Conservation (phyloP, 495 filamentous ascomycete genomes). For the Daldinia concentrica region DNA sequence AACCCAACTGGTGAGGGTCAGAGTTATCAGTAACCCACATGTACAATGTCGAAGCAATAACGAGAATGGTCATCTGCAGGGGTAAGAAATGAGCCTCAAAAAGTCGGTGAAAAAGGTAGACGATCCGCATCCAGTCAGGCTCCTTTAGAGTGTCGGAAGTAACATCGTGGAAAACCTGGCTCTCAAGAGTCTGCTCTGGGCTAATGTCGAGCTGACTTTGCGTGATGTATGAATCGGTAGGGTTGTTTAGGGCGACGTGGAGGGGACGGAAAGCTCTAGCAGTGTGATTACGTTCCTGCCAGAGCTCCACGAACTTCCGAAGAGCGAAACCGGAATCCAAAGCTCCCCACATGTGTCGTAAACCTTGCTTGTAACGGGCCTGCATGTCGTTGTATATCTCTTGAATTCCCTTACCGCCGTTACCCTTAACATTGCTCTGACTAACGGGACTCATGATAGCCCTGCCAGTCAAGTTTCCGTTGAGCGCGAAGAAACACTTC, state of each 20-base stretch:
- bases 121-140: constrained; percentile 56
- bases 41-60: constrained; percentile 67
- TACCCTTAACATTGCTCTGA: constrained; percentile 71
- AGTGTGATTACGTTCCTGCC: constrained; percentile 60
- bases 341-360: constrained; percentile 78
- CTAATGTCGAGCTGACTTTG: constrained; percentile 53
- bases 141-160: constrained; percentile 55
- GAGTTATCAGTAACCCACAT: constrained; percentile 54
- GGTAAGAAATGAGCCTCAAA: constrained; percentile 77
- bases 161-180: constrained; percentile 60
- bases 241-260: constrained; percentile 56
- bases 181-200: constrained; percentile 52
- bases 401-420: constrained; percentile 58
- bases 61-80: constrained; percentile 67
- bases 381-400: constrained; percentile 61
- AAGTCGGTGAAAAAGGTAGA: constrained; percentile 65
- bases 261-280: constrained; percentile 60
- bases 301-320: constrained; percentile 57
- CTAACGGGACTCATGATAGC: constrained; percentile 70
- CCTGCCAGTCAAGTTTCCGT: constrained; percentile 65
- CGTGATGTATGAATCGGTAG: constrained; percentile 57
- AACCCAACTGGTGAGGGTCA: constrained; percentile 60
- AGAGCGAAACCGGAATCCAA: constrained; percentile 71
- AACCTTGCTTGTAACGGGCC: constrained; percentile 71
- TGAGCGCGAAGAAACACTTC: constrained; percentile 76